phyloP scores from a whole-genome alignment of 352 stramenopile genomes.

The Phytophthora sansomeana region DNA sequence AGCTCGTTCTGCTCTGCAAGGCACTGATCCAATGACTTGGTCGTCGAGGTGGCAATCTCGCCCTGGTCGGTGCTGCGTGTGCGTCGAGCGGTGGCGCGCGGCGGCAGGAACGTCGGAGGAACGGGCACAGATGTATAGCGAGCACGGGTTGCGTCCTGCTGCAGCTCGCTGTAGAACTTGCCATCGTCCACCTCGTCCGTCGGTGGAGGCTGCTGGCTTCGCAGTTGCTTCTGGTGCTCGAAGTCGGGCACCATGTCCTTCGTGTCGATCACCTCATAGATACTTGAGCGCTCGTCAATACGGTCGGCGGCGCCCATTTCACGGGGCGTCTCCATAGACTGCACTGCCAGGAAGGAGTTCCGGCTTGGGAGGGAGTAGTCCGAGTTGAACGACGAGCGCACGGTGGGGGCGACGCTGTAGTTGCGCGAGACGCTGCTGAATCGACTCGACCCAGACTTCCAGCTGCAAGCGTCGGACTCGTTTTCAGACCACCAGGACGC shows the following conservation, averaged over 20 bases:
- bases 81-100: slow-evolving; percentile 23
- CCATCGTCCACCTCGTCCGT: slow-evolving; percentile 15
- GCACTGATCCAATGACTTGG: slow-evolving; percentile 45
- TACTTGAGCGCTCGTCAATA: slow-evolving; percentile 43
- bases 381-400: slow-evolving; percentile 42
- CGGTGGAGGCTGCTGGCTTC: slow-evolving; percentile 19
- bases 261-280: slow-evolving; percentile 53
- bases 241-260: slow-evolving; percentile 47
- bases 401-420: slow-evolving; percentile 38
- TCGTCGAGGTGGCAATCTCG: slow-evolving; percentile 24
- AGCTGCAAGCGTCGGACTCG: slow-evolving; percentile 47
- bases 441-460: slow-evolving; percentile 44
- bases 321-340: slow-evolving; percentile 27
- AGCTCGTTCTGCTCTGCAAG: slow-evolving; percentile 54
- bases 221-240: slow-evolving; percentile 34
- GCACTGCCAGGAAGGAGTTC: slow-evolving; percentile 42
- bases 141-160: slow-evolving; percentile 18
- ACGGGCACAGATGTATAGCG: slow-evolving; percentile 44
- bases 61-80: slow-evolving; percentile 39
- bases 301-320: slow-evolving; percentile 29
- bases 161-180: slow-evolving; percentile 30
- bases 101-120: slow-evolving; percentile 17
- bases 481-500: slow-evolving; percentile 51
- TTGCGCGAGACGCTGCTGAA: slow-evolving; percentile 48
- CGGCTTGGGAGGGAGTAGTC: slow-evolving; percentile 32